Percentiles rank a stretch among this genome's conserved stretches.
These are phyloP conservation scores for Xanthoceras sorbifolium DNA, from an alignment of 345 rosid species.

Conservation along the genomic window DNA sequence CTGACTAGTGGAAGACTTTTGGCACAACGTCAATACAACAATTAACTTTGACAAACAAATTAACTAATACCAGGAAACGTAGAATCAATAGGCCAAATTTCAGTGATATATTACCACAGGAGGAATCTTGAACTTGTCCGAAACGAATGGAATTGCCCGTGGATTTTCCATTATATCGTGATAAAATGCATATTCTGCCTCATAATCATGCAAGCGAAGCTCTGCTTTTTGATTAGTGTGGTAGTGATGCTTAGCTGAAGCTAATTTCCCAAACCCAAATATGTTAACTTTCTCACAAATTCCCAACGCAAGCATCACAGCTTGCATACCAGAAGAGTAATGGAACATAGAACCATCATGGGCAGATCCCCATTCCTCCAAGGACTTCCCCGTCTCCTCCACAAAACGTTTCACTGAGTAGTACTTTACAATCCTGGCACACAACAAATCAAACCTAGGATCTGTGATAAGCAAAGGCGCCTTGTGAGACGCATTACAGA, in stretches of 20 bases:
- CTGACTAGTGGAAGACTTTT: slow-evolving; percentile 7
- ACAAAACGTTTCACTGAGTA: slow-evolving; percentile 71
- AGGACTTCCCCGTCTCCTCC: slow-evolving; percentile 46
- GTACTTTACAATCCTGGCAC: slow-evolving; percentile 77
- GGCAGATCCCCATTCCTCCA: slow-evolving; percentile 60
- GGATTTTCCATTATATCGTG: slow-evolving; percentile 59
- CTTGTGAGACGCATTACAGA: slow-evolving; percentile 59
- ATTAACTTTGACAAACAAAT: slow-evolving; percentile 9
- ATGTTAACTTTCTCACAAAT: slow-evolving; percentile 76
- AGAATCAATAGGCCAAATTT: slow-evolving; percentile 26
- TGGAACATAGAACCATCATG: slow-evolving; percentile 87
- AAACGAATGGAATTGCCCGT: slow-evolving; percentile 68
- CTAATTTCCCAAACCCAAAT: slow-evolving; percentile 84
- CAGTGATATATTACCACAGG: slow-evolving; percentile 61
- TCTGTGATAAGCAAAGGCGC: slow-evolving; percentile 75
- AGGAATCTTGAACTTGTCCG: slow-evolving; percentile 63
- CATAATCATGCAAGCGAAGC: slow-evolving; percentile 80
- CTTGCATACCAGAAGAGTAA: slow-evolving; percentile 94
- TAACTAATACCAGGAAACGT: slow-evolving; percentile 5
- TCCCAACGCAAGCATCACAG: slow-evolving; percentile 78
- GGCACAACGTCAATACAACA: slow-evolving; percentile 26
- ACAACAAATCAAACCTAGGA: slow-evolving; percentile 76
- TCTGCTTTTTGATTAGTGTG: slow-evolving; percentile 89
- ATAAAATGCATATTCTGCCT: slow-evolving; percentile 76
- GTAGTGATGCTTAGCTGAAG: slow-evolving; percentile 73